phyloP scores from a whole-genome alignment of 1,139 yeast species.

The Kodamaea plutei region DNA sequence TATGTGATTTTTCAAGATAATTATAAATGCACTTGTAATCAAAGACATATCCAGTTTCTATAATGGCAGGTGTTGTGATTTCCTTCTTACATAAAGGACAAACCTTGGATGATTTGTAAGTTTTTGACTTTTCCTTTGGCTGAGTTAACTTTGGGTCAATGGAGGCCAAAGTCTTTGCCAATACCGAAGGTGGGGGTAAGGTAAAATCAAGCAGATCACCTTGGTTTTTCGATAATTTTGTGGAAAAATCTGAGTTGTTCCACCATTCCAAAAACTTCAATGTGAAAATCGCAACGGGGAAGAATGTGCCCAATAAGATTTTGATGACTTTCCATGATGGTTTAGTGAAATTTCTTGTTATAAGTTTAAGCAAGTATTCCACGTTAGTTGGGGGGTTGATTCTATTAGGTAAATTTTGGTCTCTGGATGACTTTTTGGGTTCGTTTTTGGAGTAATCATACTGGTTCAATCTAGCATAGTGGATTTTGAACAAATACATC shows the following conservation, averaged over 20 bases:
- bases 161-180: constrained; percentile 17
- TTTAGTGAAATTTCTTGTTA: constrained; percentile 27
- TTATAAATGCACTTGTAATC: constrained; percentile 84
- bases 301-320: constrained; percentile 45
- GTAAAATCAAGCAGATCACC: constrained; percentile 46
- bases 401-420: constrained; percentile 20
- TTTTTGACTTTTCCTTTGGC: constrained; percentile 11
- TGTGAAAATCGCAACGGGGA: constrained; percentile 82
- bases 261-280: constrained; percentile 94
- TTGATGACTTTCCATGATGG: constrained; percentile 42
- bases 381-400: constrained; percentile 51
- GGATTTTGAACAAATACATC: constrained; percentile 59
- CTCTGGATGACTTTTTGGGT: constrained; percentile 14
- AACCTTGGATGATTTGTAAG: constrained; percentile 28
- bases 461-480: constrained; percentile 64
- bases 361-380: constrained; percentile 35
- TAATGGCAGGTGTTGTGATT: constrained; percentile 75
- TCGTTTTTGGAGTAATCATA: constrained; percentile 58
- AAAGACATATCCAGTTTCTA: constrained; percentile 88
- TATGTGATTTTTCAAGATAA: constrained; percentile 50
- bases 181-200: constrained; percentile 51
- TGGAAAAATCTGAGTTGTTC: constrained; percentile 74
- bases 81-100: constrained; percentile 74
- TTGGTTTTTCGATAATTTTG: constrained; percentile 52
- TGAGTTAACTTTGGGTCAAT: too few relatives aligned